A percentile compares a stretch with the other conserved stretches of the same genome.
Evolutionary conservation across 352 stramenopile genomes (phyloP).

Genomic region (Globisporangium splendens): DNA sequence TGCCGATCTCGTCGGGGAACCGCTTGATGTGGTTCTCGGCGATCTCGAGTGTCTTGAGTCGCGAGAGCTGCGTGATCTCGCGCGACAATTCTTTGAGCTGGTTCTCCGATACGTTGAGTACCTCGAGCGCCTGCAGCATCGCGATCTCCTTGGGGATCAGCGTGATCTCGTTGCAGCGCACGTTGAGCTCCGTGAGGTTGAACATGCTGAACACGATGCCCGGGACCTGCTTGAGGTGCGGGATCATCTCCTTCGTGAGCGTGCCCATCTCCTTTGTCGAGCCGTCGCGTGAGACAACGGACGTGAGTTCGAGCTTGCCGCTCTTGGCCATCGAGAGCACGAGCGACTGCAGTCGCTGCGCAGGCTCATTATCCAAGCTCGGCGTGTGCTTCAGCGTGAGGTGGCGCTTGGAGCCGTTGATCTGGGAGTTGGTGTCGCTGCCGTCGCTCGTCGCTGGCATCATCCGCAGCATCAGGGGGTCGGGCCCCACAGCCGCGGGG

Average conservation of each 20-base stretch:
- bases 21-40: slow-evolving; percentile 51
- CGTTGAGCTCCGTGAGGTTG: slow-evolving; percentile 54
- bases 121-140: slow-evolving; percentile 34
- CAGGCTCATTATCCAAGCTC: slow-evolving; percentile 21
- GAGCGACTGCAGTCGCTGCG: slow-evolving; percentile 33
- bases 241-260: slow-evolving; percentile 46
- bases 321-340: slow-evolving; percentile 50
- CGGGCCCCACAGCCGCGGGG: slow-evolving; percentile 2
- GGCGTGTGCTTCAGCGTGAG: slow-evolving; percentile 27
- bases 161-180: slow-evolving; percentile 64
- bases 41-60: slow-evolving; percentile 48
- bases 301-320: slow-evolving; percentile 61
- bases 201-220: slow-evolving; percentile 56
- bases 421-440: neutral
- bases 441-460: neutral
- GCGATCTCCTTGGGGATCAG: slow-evolving; percentile 56
- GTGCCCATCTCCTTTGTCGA: slow-evolving; percentile 36
- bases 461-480: slow-evolving; percentile 4
- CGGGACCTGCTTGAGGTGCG: slow-evolving; percentile 44
- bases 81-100: slow-evolving; percentile 43
- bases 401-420: slow-evolving; percentile 5
- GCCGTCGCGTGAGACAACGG: slow-evolving; percentile 36
- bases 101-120: slow-evolving; percentile 64
- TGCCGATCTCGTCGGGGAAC: slow-evolving; percentile 46
- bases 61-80: slow-evolving; percentile 40